Evolutionary conservation across 495 filamentous ascomycete genomes (phyloP), one percentile per base, ranked within the genome.

Genomic region (Aspergillus hancockii): DNA sequence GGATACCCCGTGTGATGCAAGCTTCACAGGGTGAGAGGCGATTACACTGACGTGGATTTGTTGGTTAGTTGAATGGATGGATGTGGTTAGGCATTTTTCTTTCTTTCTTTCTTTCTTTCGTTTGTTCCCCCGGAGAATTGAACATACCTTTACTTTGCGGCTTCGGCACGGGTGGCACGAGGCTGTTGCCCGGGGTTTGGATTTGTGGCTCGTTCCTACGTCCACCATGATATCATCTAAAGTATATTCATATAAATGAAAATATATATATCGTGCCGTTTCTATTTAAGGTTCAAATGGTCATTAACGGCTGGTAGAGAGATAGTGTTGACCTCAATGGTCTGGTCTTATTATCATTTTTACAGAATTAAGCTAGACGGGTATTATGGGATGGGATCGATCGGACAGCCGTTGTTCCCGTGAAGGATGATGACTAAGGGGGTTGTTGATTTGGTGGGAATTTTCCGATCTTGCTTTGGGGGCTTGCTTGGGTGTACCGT

Each of bases 111-210:
- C 32, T 23, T 50, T 57, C 1, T 38, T 8, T 41, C 9, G 2
- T 12, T 16, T 45, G 4, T n/a, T n/a, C n/a, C n/a, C n/a, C n/a
- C 1, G 34, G 36, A 19, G 18, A 50, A n/a, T n/a, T n/a, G n/a
- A 6, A 53, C 52, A 10, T 60, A 66, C 64, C 25, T 66, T 66
- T 1, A 66, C 60, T 55, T 66, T 66, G 4, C 64, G 54, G n/a
- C 47, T 50, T 1, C 64, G 57, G 45, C 64, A 66, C 0, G 55
- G 53, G 13, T 57, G 21, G 28, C 64, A 66, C 8, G 64, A 66
- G n/a, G 64, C 52, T 10, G 59, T 55, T 22, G 64, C 60, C 13
- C 64, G 54, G 47, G 64, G 54, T 45, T 66, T 66, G 43, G 60
- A 49, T 31, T 31, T 55, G 28, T 18, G 50, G 38, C 25, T 63